These are phyloP conservation scores for Nasturtium officinale DNA, from an alignment of 345 rosid species.

Conservation along the genomic window DNA sequence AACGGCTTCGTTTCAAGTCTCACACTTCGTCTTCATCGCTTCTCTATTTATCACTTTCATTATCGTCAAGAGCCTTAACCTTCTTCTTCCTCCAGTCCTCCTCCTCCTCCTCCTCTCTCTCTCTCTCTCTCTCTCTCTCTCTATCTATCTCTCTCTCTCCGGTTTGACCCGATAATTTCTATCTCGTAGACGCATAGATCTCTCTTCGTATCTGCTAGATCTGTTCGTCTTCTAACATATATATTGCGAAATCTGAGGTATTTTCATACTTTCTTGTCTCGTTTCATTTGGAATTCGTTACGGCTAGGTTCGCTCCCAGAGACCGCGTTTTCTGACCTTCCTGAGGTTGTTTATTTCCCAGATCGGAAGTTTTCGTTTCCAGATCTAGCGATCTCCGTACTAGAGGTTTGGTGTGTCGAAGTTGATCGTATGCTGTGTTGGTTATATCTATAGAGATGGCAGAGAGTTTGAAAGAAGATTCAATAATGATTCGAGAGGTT, in stretches of 20 bases:
- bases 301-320: slow-evolving; percentile 3
- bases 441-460: slow-evolving; percentile 53
- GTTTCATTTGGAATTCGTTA: not conserved
- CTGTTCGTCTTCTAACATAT: slow-evolving; percentile 34
- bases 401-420: slow-evolving; percentile 6
- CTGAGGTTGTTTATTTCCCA: not conserved
- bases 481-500: slow-evolving; percentile 79
- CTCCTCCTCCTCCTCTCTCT: slow-evolving; percentile 3
- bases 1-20: slow-evolving; percentile 7
- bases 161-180: slow-evolving; percentile 34
- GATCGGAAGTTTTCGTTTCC: slow-evolving; percentile 32
- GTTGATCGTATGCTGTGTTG: slow-evolving; percentile 44
- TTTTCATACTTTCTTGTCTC: not conserved
- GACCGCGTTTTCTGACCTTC: not conserved
- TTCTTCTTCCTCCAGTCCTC: not conserved
- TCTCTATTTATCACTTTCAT: slow-evolving; percentile 33
- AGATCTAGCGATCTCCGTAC: slow-evolving; percentile 30
- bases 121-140: slow-evolving; percentile 23
- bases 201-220: slow-evolving; percentile 36
- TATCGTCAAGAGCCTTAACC: not conserved
- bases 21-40: slow-evolving; percentile 28
- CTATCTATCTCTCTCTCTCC: slow-evolving; percentile 21
- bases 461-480: slow-evolving; percentile 57
- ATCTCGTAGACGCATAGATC: slow-evolving; percentile 30
- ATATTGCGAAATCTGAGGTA: slow-evolving; percentile 33